These are phyloP conservation scores for Hypomyces perniciosus DNA, from an alignment of 2,329 filamentous ascomycete genomes.

Conservation along the genomic window DNA sequence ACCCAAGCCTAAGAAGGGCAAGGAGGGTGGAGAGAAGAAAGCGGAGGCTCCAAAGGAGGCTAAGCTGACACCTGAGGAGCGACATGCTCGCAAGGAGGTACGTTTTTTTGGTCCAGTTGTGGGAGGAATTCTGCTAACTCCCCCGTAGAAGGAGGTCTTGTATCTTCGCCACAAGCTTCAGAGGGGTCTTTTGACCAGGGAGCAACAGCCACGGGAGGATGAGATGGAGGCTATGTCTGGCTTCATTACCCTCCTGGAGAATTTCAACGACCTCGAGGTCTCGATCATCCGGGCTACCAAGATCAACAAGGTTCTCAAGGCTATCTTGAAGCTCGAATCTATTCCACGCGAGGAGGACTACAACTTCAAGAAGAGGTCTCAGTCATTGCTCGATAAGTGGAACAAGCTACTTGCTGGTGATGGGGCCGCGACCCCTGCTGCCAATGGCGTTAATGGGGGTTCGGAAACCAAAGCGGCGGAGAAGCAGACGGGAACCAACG, in stretches of 20 bases:
- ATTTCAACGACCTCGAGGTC: constrained; percentile 72
- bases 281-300: constrained; percentile 86
- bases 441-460: constrained; percentile 46
- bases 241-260: constrained; percentile 75
- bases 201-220: constrained; percentile 77
- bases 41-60: constrained; percentile 48
- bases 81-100: constrained; percentile 54
- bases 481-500: constrained; percentile 37
- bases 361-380: constrained; percentile 79
- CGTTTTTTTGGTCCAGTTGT: constrained; percentile 15
- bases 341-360: constrained; percentile 89
- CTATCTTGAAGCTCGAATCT: constrained; percentile 76
- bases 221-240: constrained; percentile 76
- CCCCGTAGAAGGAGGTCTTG: constrained; percentile 64
- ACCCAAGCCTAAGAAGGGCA: constrained; percentile 51
- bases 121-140: constrained; percentile 27
- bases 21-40: constrained; percentile 52
- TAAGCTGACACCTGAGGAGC: constrained; percentile 53
- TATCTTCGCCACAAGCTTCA: constrained; percentile 93
- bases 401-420: constrained; percentile 70
- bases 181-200: constrained; percentile 82
- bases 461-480: constrained; percentile 32
- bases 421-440: constrained; percentile 30
- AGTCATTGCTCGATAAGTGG: constrained; percentile 79
- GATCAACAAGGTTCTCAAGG: constrained; percentile 98